These are phyloP conservation scores for Microcera coccophila DNA, from an alignment of 2,329 filamentous ascomycete species.

Conservation along the genomic window DNA sequence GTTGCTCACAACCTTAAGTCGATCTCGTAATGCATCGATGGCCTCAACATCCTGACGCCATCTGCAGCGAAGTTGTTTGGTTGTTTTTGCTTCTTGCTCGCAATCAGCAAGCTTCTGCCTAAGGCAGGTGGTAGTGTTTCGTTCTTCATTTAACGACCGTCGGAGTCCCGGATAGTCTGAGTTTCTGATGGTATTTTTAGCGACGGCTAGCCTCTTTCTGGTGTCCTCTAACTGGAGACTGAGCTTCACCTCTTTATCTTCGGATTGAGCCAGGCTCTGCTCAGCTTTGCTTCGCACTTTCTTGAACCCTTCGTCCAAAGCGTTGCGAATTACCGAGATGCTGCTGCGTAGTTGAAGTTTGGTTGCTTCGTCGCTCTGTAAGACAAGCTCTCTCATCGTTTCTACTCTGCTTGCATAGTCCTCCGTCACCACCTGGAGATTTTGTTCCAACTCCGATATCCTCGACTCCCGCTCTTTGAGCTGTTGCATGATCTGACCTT, in stretches of 20 bases:
- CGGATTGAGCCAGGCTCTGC: conserved; percentile 11
- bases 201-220: conserved; percentile 12
- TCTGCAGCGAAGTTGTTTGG: conserved; percentile 18
- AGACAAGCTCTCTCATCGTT: conserved; percentile 6
- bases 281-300: conserved; percentile 19
- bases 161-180: conserved; percentile 5
- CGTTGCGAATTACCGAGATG: conserved; percentile 15
- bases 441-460: conserved; percentile 20
- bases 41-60: conserved; percentile 29
- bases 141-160: conserved; percentile 11
- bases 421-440: conserved; percentile 14
- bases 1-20: conserved; percentile 22
- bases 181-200: not conserved
- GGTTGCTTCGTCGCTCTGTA: conserved; percentile 10
- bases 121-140: conserved; percentile 9
- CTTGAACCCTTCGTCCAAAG: conserved; percentile 22
- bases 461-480: conserved; percentile 18
- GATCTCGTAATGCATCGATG: conserved; percentile 23
- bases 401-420: conserved; percentile 19
- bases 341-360: conserved; percentile 16
- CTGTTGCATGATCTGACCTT: conserved; percentile 13
- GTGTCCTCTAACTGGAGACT: conserved; percentile 20
- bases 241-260: conserved; percentile 11
- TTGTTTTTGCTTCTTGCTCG: conserved; percentile 18
- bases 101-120: conserved; percentile 18